Base-by-base conservation (phyloP, 768 basidiomycete genomes). In the Termitomyces sp. region DNA sequence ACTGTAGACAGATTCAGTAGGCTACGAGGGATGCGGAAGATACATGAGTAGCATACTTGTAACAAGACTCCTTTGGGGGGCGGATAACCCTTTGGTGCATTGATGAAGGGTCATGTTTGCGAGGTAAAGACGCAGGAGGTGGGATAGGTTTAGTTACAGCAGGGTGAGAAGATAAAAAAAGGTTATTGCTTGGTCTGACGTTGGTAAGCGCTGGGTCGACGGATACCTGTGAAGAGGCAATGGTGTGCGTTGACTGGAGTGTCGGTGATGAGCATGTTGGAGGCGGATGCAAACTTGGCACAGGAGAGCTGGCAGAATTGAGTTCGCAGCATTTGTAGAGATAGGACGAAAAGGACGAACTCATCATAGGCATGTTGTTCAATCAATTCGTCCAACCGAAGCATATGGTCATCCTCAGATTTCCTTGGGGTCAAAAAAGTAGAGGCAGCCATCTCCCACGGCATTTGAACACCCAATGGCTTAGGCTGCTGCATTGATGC, bases 321-420 rank as follows among this genome's bases (percentile, higher is more conserved):
- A 54, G 67, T 52, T 27, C 2, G 18, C 18, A 31, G 58, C 55
- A 54, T 61, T 61, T 60, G 58, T 44, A 56, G n/a, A 55, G 54
- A 47, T 33, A 42, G 22, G 49, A 60, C 22, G 64, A 58, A 55
- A 63, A 57, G 31, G 61, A 74, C 87, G 61, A 68, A 91, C 89
- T 90, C 88, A 62, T 89, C 87, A 69, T 88, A 91, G 34, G 83
- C 86, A 65, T 86, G 81, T 61, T 85, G 83, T 66, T 89, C 85
- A 55, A 91, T 81, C 49, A 91, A 75, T 67, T 92, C 90, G 65
- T 89, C 86, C 44, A 92, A 73, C 44, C 80, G 76, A 61, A 91
- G 81, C 73, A 88, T 88, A 54, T 73, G 73, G 24, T 80, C 76
- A 49, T 78, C 76, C 39, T 81, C 85, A 52, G 75, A 69, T 66